A percentile compares a stretch with the other conserved stretches of the same genome.
Conservation (phyloP, 2,329 filamentous ascomycete species). For the Pseudocercospora crystallina region DNA sequence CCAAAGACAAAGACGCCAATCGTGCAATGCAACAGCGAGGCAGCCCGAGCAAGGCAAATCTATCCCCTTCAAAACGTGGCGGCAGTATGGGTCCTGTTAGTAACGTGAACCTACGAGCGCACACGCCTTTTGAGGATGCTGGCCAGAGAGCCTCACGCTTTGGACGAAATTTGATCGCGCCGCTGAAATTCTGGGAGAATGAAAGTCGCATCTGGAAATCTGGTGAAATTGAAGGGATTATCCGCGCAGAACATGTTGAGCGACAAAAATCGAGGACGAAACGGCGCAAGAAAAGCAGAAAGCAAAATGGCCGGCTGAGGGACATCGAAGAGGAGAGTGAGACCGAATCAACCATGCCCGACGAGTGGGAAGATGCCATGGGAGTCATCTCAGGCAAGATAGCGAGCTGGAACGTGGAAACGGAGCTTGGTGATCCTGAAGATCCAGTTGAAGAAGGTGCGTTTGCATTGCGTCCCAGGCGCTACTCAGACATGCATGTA, state of each 20-base stretch:
- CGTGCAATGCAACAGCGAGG: slow-evolving; percentile 21
- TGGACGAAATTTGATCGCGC: slow-evolving; percentile 74
- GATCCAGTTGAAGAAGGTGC: slow-evolving; percentile 44
- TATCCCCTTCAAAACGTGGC: slow-evolving; percentile 25
- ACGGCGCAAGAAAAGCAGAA: slow-evolving; percentile 36
- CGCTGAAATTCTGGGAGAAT: slow-evolving; percentile 82
- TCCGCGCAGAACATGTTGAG: slow-evolving; percentile 67
- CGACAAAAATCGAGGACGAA: slow-evolving; percentile 27
- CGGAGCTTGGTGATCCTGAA: slow-evolving; percentile 34
- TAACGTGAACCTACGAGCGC: slow-evolving; percentile 38
- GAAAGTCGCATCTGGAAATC: slow-evolving; percentile 71
- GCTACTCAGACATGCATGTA: slow-evolving; percentile 5
- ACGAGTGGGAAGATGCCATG: slow-evolving; percentile 70
- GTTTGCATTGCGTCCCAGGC: slow-evolving; percentile 11
- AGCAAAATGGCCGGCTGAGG: slow-evolving; percentile 34
- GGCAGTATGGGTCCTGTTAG: slow-evolving; percentile 33
- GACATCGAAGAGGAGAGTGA: slow-evolving; percentile 43
- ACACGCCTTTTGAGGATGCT: slow-evolving; percentile 46
- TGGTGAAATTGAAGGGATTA: slow-evolving; percentile 72
- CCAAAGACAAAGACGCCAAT: slow-evolving; percentile 25
- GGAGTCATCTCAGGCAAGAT: slow-evolving; percentile 65
- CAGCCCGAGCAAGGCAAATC: slow-evolving; percentile 22
- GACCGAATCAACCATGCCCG: slow-evolving; percentile 56
- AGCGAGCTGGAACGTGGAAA: slow-evolving; percentile 52
- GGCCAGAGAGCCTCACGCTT: slow-evolving; percentile 68